phyloP scores from a whole-genome alignment of 805 yeast genomes.

The Candida patagonica region DNA sequence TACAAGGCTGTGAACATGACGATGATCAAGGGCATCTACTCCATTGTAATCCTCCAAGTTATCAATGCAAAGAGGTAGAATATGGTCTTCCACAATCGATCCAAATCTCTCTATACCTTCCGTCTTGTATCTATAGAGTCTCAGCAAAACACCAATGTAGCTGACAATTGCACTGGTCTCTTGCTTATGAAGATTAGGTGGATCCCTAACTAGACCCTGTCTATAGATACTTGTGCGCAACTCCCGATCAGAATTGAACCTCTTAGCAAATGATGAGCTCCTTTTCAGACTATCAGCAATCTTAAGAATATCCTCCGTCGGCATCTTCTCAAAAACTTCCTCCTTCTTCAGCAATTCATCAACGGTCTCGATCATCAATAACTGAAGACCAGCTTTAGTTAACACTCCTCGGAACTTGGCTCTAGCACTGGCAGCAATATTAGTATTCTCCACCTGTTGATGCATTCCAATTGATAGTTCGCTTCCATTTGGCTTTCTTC shows the following conservation, averaged over 20 bases:
- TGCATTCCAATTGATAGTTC: constrained; percentile 1
- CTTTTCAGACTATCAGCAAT: constrained; percentile 51
- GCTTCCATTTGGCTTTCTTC: constrained; percentile 1
- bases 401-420: constrained; percentile 56
- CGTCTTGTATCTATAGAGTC: constrained; percentile 45
- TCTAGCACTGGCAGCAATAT: constrained; percentile 8
- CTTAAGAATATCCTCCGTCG: constrained; percentile 52
- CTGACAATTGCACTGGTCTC: constrained; percentile 88
- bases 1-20: constrained; percentile 77
- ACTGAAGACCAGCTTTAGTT: constrained; percentile 83
- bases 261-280: constrained; percentile 76
- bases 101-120: background rate
- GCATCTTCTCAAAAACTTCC: constrained; percentile 62
- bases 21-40: constrained; percentile 58
- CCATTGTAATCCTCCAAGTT: constrained; percentile 62
- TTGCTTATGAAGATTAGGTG: constrained; percentile 86
- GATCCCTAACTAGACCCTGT: constrained; percentile 82
- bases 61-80: constrained; percentile 60
- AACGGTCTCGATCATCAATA: constrained; percentile 77
- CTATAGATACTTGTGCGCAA: constrained; percentile 83
- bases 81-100: constrained; percentile 38
- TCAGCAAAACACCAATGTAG: constrained; percentile 68
- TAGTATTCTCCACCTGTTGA: constrained; percentile 10
- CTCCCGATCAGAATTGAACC: constrained; percentile 82
- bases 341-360: constrained; percentile 63